Conservation (phyloP, 176 grass and related monocot genomes). For the Avena sativa region DNA sequence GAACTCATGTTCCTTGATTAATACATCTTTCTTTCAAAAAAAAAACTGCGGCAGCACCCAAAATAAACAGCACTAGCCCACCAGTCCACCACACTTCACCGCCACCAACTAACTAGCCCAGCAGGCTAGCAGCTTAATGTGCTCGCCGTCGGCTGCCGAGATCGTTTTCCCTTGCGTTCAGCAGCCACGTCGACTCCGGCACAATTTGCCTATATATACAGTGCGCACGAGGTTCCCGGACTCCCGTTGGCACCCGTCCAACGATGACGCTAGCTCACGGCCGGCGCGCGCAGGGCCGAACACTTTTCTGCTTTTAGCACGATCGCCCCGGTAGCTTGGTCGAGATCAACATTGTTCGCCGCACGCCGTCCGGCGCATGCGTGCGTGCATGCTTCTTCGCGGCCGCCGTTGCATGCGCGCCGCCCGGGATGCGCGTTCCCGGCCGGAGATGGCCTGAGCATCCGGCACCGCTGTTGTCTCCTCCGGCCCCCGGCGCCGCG, state of each 20-base stretch:
- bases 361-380: slow-evolving; percentile 26
- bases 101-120: background rate
- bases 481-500: background rate
- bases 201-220: slow-evolving; percentile 27
- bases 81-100: slow-evolving; percentile 17
- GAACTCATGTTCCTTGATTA: too few species aligned
- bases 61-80: slow-evolving; percentile 16
- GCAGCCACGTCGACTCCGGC: background rate
- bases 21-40: too few species aligned
- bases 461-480: background rate
- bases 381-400: background rate
- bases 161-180: background rate
- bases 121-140: background rate
- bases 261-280: slow-evolving; percentile 4
- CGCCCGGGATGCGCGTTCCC: background rate
- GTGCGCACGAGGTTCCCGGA: background rate
- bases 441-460: slow-evolving; percentile 23
- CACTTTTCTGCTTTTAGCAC: background rate
- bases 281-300: slow-evolving; percentile 13
- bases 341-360: background rate
- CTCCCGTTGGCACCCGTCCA: slow-evolving; percentile 14
- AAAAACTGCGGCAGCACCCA: background rate
- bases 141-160: slow-evolving; percentile 19
- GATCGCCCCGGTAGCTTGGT: background rate
- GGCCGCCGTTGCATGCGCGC: background rate